Base-by-base conservation (phyloP, 2,329 filamentous ascomycete species). In the Lojkania enalia region DNA sequence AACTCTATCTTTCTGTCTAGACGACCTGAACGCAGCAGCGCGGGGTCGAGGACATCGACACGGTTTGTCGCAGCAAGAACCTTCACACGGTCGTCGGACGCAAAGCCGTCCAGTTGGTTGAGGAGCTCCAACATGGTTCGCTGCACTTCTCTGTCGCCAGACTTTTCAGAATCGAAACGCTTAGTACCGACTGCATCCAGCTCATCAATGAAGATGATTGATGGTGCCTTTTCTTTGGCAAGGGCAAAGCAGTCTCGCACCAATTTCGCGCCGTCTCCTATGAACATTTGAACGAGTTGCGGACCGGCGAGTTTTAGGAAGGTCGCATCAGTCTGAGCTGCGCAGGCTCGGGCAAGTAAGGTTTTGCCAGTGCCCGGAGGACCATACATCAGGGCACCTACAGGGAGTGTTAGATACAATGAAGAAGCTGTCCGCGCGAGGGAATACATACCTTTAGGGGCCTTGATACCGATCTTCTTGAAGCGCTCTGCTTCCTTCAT, bases 381-480 rank as follows among this genome's bases (percentile, higher is more conserved):
- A 1, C 94, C 94, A 72, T 99, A 99, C 94, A 99, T 99, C 52
- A 99, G 77, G 50, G 94, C 94, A 72, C 94, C 94, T 61, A 43
- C 36, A 54, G 13, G 16, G 20, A 29, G 7, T 29, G 50, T 62
- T 41, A 60, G 48, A 21, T 20, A 16, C 5, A 29, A 29, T 9
- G 23, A 27, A 27, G 7, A 27, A 7, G 7, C n/a, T n/a, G n/a
- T 9, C 23, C 7, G 7, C 7, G 7, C 13, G n/a, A 27, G 9
- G 23, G 6, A 19, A 13, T 20, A 39, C 74, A 51, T 82, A 96
- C 94, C 94, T 77, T 99, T 99, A 12, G 94, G 94, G 30, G 94
- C 92, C 77, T 99, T 99, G 79, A 99, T 99, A 59, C 94, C 94
- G 64, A 99, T 96, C 81, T 96, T 97, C 82, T 96, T 97, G 78